These are phyloP conservation scores for Kickxella alabastrina DNA, from an alignment of 192 early-diverging fungal species.

Conservation along the genomic window DNA sequence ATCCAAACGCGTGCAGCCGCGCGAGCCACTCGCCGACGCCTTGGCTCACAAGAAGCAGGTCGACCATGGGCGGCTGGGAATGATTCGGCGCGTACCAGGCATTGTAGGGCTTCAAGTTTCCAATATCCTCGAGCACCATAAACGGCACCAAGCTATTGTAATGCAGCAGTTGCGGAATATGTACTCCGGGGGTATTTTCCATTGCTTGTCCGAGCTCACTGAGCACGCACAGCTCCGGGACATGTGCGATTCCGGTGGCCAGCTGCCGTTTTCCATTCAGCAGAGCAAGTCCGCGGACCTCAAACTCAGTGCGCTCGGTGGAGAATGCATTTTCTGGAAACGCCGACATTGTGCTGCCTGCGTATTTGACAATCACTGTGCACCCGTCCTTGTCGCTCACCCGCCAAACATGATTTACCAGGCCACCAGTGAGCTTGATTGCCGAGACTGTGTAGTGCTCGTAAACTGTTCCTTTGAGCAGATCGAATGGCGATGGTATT, in stretches of 20 bases:
- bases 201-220: background rate
- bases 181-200: background rate
- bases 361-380: slow-evolving; percentile 28
- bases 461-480: slow-evolving; percentile 15
- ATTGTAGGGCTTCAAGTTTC: slow-evolving; percentile 12
- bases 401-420: slow-evolving; percentile 34
- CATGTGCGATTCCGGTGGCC: background rate
- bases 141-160: slow-evolving; percentile 13
- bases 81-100: slow-evolving; percentile 4
- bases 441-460: slow-evolving; percentile 10
- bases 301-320: slow-evolving; percentile 28
- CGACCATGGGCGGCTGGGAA: background rate
- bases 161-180: slow-evolving; percentile 20
- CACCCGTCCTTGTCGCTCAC: slow-evolving; percentile 3
- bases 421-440: slow-evolving; percentile 25
- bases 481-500: slow-evolving; percentile 16
- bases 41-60: slow-evolving; percentile 13
- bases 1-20: slow-evolving; percentile 26
- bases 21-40: slow-evolving; percentile 25
- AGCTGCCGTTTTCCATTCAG: slow-evolving; percentile 1
- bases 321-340: slow-evolving; percentile 11
- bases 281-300: slow-evolving; percentile 23
- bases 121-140: slow-evolving; percentile 29
- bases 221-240: background rate
- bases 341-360: slow-evolving; percentile 2